Base-by-base conservation (phyloP, 352 stramenopile species). In the Phytophthora tubulina region DNA sequence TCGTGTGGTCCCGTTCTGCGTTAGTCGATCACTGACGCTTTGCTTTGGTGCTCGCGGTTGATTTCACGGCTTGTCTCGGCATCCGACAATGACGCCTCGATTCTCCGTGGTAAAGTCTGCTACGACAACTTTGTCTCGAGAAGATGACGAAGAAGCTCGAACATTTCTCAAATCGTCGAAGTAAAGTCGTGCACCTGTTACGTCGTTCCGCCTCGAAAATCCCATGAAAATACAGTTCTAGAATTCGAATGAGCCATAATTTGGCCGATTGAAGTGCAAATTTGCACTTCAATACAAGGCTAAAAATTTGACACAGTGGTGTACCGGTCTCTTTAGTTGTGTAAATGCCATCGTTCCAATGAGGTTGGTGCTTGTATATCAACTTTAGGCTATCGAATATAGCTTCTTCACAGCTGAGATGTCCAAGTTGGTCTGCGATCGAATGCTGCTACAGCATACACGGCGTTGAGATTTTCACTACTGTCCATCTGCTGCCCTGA, bases 121-220 rank as follows among this genome's bases (percentile, higher is more conserved):
- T 84, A 80, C 51, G 62, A 80, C 31, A 81, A 78, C 36, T 72
- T 72, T 41, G 66, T 78, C 33, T 53, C 53, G 32, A 75, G 45
- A 39, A 44, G 45, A 31, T 62, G 67, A 50, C 45, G 36, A 31
- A 45, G 17, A 48, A 60, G 35, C 3, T 46, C 39, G 3, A 48
- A 67, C 7, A 51, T 75, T 41, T 27, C 33, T 36, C 32, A 54
- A 21, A 39, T 62, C 10, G 62, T 67, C 7, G 33, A 53, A 50
- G 17, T 57, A 4, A 71, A 72, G 6, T 4, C 35, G 2, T 17
- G 54, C 44, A 3, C 66, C 58, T 42, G 39, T 39, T 8, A 36
- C 48, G 11, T 41, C 64, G 15, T 61, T 66, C 31, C 46, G 42
- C 10, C 41, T 35, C 50, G 63, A 54, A 8, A 53, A 57, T 41